Evolutionary conservation across 2,329 filamentous ascomycete genomes (phyloP).

Genomic region (Microsporum ferrugineum): DNA sequence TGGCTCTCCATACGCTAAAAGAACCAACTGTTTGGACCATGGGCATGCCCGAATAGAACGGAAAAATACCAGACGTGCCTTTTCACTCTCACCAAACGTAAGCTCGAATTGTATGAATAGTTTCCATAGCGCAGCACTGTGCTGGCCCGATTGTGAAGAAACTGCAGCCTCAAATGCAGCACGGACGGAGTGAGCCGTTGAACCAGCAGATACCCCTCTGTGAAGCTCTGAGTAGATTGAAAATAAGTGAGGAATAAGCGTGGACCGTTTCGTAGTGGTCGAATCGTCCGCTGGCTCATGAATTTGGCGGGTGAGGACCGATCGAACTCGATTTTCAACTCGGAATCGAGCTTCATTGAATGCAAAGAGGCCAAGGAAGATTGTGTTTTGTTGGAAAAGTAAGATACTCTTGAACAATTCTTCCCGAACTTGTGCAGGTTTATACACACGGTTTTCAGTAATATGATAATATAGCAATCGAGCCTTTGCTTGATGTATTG

Average conservation of each 20-base stretch:
- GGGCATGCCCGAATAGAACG: conserved; percentile 47
- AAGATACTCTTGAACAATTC: conserved; percentile 50
- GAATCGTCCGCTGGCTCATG: conserved; percentile 16
- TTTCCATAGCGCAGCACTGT: conserved; percentile 40
- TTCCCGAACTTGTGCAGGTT: conserved; percentile 53
- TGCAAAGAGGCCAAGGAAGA: conserved; percentile 61
- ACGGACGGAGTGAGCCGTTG: conserved; percentile 43
- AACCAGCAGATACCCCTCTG: conserved; percentile 32
- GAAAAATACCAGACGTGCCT: conserved; percentile 44
- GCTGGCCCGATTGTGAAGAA: conserved; percentile 19
- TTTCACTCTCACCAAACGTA: conserved; percentile 25
- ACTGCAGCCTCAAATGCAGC: conserved; percentile 46
- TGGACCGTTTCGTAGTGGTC: conserved; percentile 16
- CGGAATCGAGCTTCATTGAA: conserved; percentile 62
- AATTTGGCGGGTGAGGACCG: conserved; percentile 42
- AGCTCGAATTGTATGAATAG: conserved; percentile 42
- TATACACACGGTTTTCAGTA: conserved; percentile 51
- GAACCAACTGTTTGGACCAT: conserved; percentile 51
- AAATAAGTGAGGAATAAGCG: conserved; percentile 38
- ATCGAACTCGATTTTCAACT: conserved; percentile 65
- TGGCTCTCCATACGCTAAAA: conserved; percentile 44
- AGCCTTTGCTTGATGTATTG: conserved; percentile 57
- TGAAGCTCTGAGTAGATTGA: conserved; percentile 45
- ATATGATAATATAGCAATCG: conserved; percentile 57
- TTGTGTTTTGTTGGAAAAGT: conserved; percentile 62